These are phyloP conservation scores for Vitis rupestris DNA, from an alignment of 164 flowering plant genomes.

Conservation along the genomic window DNA sequence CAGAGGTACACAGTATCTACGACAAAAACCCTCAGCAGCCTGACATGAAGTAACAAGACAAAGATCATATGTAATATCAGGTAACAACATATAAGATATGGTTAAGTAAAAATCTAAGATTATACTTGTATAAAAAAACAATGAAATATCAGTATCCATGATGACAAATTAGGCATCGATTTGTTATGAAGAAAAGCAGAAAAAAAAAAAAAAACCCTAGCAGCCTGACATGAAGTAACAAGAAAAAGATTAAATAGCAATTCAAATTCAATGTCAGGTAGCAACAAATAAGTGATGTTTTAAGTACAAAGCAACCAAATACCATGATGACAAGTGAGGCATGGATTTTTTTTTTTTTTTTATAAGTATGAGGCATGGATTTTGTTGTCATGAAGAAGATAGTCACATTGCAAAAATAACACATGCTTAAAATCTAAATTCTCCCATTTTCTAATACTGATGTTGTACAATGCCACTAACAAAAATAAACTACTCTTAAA, in stretches of 20 bases:
- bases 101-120: not conserved
- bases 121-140: not conserved
- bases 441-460: not conserved
- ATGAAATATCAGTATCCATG: not conserved
- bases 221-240: constrained; percentile 55
- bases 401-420: not conserved
- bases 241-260: not conserved
- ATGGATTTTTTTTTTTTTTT: no score
- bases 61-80: not conserved
- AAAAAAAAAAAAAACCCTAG: constrained; percentile 74
- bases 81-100: not conserved
- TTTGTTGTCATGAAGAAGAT: no score
- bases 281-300: not conserved
- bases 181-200: no score
- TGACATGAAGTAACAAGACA: constrained; percentile 24
- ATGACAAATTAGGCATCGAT: no score
- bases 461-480: not conserved
- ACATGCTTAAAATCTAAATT: not conserved
- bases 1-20: constrained; percentile 53
- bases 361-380: no score
- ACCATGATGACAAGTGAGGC: no score
- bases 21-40: constrained; percentile 98
- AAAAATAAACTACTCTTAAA: not conserved
- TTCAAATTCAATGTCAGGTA: not conserved
- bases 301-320: not conserved